Base-by-base conservation (phyloP, 2,329 filamentous ascomycete genomes). In the Epichloe uncinata region DNA sequence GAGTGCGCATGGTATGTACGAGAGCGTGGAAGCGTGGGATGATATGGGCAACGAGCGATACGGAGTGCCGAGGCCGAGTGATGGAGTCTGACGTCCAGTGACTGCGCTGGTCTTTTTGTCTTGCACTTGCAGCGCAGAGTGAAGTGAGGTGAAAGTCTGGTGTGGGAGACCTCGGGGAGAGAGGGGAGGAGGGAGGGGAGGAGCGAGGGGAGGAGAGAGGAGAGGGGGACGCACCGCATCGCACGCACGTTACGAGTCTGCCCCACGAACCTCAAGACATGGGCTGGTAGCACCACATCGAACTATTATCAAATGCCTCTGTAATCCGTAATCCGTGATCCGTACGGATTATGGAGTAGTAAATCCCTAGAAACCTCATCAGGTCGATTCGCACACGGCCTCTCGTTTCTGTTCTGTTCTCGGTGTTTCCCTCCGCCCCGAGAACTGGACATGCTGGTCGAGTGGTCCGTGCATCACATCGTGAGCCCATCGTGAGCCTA, bases 401-500 rank as follows among this genome's bases (percentile, higher is more conserved):
- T 30, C 26, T 30, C 8, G 8, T 30, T 30, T 30, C 8, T 30
- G 2, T 18, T 47, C 33, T 40, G 18, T 15, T 36, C 18, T 47
- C 35, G 37, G 34, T 41, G 40, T 12, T 30, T 30, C 26, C 26
- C 26, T 30, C 26, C 13, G 16, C 15, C 40, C 16, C 26, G 42
- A 44, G 42, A 44, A 44, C 38, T 37, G 16, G 15, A 11, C 40
- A 30, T 47, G 42, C 37, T 55, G 55, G 54, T 26, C 22, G 2
- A 26, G 22, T 26, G 22, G 22, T 51, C 54, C 54, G 59, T 61
- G 60, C 60, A 56, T 59, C 57, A 59, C 56, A 57, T 54, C 56
- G 59, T 60, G 47, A 50, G 53, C 42, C 46, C 20, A 22, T 22
- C 20, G 5, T 22, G 5, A 5, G 20, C 20, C 22, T 6, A 53